Evolutionary conservation across 2,329 filamentous ascomycete genomes (phyloP).

Genomic region (Monosporascus cannonballus): DNA sequence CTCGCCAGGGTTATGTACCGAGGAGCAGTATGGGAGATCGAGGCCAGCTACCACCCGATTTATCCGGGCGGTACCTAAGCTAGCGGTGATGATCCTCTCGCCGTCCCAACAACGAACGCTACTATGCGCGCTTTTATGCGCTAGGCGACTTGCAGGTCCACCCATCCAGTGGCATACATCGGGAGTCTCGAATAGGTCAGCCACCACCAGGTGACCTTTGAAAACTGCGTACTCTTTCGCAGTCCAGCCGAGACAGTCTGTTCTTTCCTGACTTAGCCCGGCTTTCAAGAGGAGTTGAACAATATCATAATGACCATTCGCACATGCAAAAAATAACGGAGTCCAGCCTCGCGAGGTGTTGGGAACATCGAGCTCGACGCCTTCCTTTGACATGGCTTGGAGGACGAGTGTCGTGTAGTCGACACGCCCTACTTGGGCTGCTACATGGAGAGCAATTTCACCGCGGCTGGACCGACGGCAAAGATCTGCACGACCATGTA

Average conservation of each 20-base stretch:
- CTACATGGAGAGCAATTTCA: constrained; percentile 20
- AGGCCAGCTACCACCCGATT: not conserved
- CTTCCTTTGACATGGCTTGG: not conserved
- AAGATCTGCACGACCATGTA: constrained; percentile 2
- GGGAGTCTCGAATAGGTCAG: constrained; percentile 7
- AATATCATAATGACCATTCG: constrained; percentile 17
- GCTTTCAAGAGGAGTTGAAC: constrained; percentile 21
- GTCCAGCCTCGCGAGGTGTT: constrained; percentile 25
- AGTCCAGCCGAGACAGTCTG: constrained; percentile 26
- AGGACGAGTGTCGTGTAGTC: constrained; percentile 5
- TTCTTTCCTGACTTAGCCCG: constrained; percentile 14
- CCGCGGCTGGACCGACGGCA: constrained; percentile 6
- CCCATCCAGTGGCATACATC: not conserved
- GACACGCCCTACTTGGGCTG: constrained; percentile 12
- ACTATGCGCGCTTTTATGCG: no score
- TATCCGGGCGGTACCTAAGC: not conserved
- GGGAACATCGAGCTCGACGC: constrained; percentile 10
- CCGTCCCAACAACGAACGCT: no score
- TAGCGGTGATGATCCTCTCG: not conserved
- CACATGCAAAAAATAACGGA: constrained; percentile 25
- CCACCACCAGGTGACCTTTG: constrained; percentile 25
- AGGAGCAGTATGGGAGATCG: not conserved
- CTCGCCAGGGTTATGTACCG: not conserved
- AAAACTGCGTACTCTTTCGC: constrained; percentile 28
- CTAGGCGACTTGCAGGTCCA: no score